Evolutionary conservation across 225 moss, liverwort and hornwort species (phyloP).

Genomic region (Anthoceros angustus): DNA sequence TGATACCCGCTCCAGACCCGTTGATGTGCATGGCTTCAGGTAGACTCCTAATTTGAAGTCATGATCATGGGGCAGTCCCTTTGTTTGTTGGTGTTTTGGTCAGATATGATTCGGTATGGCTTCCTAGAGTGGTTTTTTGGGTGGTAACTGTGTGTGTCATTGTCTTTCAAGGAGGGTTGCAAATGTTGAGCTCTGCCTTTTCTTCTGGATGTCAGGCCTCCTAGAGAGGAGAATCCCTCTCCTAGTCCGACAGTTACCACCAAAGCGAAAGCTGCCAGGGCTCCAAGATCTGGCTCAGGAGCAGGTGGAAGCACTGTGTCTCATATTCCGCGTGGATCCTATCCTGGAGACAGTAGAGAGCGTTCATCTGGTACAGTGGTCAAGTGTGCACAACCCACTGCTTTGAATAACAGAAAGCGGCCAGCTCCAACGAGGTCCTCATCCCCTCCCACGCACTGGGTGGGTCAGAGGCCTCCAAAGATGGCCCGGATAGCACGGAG

Average conservation of each 20-base stretch:
- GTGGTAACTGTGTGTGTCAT: neutral
- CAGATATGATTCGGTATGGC: neutral
- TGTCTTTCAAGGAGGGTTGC: neutral
- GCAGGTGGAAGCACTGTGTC: conserved; percentile 34
- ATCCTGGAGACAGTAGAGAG: conserved; percentile 66
- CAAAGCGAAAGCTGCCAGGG: conserved; percentile 87
- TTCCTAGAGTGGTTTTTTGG: neutral
- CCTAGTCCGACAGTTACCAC: conserved; percentile 35
- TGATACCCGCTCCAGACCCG: conserved; percentile 72
- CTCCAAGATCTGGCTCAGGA: conserved; percentile 67
- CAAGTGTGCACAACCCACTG: conserved; percentile 33
- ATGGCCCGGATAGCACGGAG: conserved; percentile 63
- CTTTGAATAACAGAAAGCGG: conserved; percentile 65
- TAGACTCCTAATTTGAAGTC: conserved; percentile 10
- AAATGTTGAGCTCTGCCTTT: neutral
- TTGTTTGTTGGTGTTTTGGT: neutral
- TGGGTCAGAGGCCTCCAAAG: conserved; percentile 74
- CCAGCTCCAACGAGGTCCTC: conserved; percentile 77
- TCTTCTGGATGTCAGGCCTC: conserved; percentile 7
- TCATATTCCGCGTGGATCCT: conserved; percentile 42
- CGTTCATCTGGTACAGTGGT: conserved; percentile 30
- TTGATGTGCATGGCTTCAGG: conserved; percentile 96
- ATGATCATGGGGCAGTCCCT: neutral
- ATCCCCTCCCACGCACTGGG: conserved; percentile 88
- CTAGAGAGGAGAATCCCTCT: conserved; percentile 51